These are phyloP conservation scores for Chenopodium formosanum DNA, from an alignment of 148 eudicot species.

Conservation along the genomic window DNA sequence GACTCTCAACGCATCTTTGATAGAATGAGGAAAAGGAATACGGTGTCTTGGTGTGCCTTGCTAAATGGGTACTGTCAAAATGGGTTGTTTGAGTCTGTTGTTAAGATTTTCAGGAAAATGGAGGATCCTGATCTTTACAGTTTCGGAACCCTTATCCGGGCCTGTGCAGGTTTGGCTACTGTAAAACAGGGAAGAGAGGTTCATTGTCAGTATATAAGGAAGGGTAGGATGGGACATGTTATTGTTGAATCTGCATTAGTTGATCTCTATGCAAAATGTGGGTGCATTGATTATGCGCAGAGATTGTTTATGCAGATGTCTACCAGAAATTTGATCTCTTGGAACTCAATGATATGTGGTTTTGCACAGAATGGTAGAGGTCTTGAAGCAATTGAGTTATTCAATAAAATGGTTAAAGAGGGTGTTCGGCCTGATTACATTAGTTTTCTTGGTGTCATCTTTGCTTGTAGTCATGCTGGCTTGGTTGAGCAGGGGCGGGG, in stretches of 20 bases:
- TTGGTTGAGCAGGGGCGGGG: slow-evolving; percentile 63
- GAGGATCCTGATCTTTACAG: slow-evolving; percentile 55
- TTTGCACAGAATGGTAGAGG: slow-evolving; percentile 88
- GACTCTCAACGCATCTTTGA: slow-evolving; percentile 55
- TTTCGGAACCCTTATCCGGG: slow-evolving; percentile 78
- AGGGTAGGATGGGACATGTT: slow-evolving; percentile 53
- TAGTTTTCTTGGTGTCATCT: slow-evolving; percentile 71
- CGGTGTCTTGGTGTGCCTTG: slow-evolving; percentile 78
- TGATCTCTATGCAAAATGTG: slow-evolving; percentile 88
- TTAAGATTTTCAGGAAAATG: slow-evolving; percentile 50
- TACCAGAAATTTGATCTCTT: slow-evolving; percentile 65
- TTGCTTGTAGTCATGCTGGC: slow-evolving; percentile 91
- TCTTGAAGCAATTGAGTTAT: slow-evolving; percentile 50
- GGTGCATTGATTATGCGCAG: slow-evolving; percentile 59
- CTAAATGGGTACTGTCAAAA: slow-evolving; percentile 76
- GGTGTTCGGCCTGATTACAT: slow-evolving; percentile 63
- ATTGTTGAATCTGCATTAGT: slow-evolving; percentile 81
- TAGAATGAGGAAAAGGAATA: slow-evolving; percentile 54
- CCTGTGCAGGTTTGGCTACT: slow-evolving; percentile 85
- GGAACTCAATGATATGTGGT: slow-evolving; percentile 88
- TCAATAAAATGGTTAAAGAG: slow-evolving; percentile 53
- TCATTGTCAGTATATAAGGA: slow-evolving; percentile 72
- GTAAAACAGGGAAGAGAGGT: slow-evolving; percentile 70
- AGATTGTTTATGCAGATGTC: slow-evolving; percentile 59
- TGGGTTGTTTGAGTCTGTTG: slow-evolving; percentile 54